A percentile compares a stretch with the other conserved stretches of the same genome.
Conservation (phyloP, 2,329 filamentous ascomycete species). For the Diaporthe humulicola region DNA sequence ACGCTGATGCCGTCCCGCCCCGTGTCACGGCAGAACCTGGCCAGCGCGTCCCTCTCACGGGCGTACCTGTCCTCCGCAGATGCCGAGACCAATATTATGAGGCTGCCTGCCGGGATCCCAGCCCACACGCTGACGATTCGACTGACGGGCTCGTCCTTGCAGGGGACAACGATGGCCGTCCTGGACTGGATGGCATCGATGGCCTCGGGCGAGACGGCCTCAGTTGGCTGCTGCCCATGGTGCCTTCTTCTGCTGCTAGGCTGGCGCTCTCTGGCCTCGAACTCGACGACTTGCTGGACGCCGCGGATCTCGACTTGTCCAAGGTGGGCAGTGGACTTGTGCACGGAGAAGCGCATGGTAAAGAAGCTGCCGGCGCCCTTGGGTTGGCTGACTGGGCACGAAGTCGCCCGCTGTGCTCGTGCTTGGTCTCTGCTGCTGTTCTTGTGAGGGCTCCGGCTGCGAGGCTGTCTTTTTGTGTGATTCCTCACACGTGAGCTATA, state of each 20-base stretch:
- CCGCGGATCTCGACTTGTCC: conserved; percentile 37
- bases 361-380: background rate
- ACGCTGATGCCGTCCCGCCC: conserved; percentile 44
- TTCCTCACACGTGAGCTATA: background rate
- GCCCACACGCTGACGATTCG: conserved; percentile 47
- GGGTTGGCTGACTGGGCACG: background rate
- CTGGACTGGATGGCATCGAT: conserved; percentile 36
- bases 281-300: conserved; percentile 38
- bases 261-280: conserved; percentile 33
- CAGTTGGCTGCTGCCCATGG: conserved; percentile 5
- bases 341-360: conserved; percentile 35
- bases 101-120: conserved; percentile 47
- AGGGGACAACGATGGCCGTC: conserved; percentile 50
- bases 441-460: background rate
- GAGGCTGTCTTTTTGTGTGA: background rate
- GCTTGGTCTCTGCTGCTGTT: too few species aligned
- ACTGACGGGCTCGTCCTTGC: conserved; percentile 47
- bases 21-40: conserved; percentile 41
- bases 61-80: conserved; percentile 43
- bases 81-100: conserved; percentile 50
- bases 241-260: background rate
- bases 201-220: conserved; percentile 32
- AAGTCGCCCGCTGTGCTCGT: background rate
- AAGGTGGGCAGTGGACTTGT: conserved; percentile 16
- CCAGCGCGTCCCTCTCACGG: conserved; percentile 43